Conservation (phyloP, 1,284 basidiomycete species). For the Xerocomus cyaneibrunnescens region DNA sequence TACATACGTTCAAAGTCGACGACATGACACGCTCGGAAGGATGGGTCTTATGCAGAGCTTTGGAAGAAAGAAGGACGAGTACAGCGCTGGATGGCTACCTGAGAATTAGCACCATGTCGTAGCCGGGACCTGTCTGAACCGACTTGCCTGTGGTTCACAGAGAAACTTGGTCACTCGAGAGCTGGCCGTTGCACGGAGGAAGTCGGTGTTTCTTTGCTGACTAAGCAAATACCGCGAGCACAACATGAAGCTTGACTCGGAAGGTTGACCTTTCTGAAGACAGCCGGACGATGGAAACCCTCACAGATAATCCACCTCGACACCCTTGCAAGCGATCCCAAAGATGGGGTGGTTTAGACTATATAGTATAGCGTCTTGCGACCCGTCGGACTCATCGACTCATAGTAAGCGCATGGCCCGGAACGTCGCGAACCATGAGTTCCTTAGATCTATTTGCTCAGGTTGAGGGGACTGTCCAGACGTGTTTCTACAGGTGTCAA, state of each 20-base stretch:
- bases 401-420: too few species aligned
- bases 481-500: neutral
- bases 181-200: slow-evolving; percentile 25
- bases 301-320: too few species aligned
- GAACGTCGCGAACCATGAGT: too few species aligned
- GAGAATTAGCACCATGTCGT: slow-evolving; percentile 8
- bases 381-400: too few species aligned
- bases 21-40: slow-evolving; percentile 47
- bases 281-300: too few species aligned
- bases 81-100: slow-evolving; percentile 14
- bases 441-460: too few species aligned
- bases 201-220: slow-evolving; percentile 32
- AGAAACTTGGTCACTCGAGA: slow-evolving; percentile 11
- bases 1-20: slow-evolving; percentile 60
- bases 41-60: slow-evolving; percentile 11
- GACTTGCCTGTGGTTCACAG: slow-evolving; percentile 15
- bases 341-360: too few species aligned
- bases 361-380: too few species aligned
- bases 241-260: too few species aligned
- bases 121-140: neutral
- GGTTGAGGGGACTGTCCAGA: neutral
- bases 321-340: too few species aligned
- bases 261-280: too few species aligned
- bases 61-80: slow-evolving; percentile 17
- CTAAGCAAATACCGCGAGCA: slow-evolving; percentile 20